Conservation (phyloP, 495 filamentous ascomycete species). For the Melanomma pulvis-pyrius region DNA sequence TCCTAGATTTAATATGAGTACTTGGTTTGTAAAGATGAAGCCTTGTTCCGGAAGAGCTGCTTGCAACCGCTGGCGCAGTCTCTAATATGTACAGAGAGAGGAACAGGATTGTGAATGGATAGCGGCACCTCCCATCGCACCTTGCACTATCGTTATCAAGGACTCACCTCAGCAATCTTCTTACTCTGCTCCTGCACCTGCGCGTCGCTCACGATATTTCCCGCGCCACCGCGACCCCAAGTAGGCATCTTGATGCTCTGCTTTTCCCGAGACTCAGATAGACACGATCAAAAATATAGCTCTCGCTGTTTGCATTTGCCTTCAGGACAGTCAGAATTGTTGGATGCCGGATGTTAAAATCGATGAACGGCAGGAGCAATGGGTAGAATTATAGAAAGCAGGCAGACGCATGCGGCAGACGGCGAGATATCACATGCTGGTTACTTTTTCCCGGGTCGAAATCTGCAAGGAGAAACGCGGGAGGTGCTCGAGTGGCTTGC, state of each 20-base stretch:
- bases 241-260: constrained; percentile 36
- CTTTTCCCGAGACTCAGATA: too few species aligned
- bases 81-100: too few species aligned
- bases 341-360: too few species aligned
- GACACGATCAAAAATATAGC: too few species aligned
- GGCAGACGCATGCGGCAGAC: neutral
- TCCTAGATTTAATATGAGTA: constrained; percentile 24
- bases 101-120: too few species aligned
- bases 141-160: too few species aligned
- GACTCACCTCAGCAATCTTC: constrained; percentile 34
- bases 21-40: neutral
- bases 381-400: neutral
- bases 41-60: neutral
- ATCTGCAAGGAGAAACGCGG: neutral
- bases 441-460: neutral
- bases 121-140: too few species aligned
- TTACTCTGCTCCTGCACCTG: constrained; percentile 52
- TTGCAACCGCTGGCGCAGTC: neutral
- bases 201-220: constrained; percentile 62
- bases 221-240: constrained; percentile 62
- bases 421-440: neutral
- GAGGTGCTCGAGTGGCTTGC: constrained; percentile 8
- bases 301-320: too few species aligned
- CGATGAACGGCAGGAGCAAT: too few species aligned
- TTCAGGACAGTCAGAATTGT: too few species aligned